These are phyloP conservation scores for Aureobasidium lini DNA, from an alignment of 2,329 filamentous ascomycete species.

Conservation along the genomic window DNA sequence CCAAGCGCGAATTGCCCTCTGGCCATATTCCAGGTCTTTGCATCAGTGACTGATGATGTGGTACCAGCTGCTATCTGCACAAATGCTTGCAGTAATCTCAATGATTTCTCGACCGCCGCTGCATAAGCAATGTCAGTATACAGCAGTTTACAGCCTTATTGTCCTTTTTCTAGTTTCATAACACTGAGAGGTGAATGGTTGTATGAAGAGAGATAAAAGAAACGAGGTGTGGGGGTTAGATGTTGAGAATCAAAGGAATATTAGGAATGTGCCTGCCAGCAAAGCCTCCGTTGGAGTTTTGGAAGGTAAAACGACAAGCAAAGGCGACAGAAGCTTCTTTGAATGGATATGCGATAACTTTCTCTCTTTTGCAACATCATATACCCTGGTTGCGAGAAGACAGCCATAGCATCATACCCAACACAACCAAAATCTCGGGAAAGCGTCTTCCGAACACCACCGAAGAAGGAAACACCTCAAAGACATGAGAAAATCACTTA, in stretches of 20 bases:
- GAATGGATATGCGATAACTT: no score
- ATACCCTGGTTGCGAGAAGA: not conserved
- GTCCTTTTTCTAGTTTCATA: no score
- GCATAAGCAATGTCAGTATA: not conserved
- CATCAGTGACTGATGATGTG: slow-evolving; percentile 25
- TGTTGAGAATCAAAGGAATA: no score
- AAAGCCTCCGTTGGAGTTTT: no score
- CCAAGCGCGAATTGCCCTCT: slow-evolving; percentile 37
- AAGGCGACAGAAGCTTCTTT: no score
- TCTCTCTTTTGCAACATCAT: no score
- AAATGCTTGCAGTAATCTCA: slow-evolving; percentile 49
- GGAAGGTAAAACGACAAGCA: no score
- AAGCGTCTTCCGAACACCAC: not conserved
- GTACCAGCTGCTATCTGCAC: slow-evolving; percentile 30
- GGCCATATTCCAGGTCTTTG: slow-evolving; percentile 30
- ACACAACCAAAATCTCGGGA: not conserved
- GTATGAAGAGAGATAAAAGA: no score
- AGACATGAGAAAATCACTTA: not conserved
- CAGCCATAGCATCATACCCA: not conserved
- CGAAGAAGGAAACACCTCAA: not conserved
- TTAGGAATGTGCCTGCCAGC: no score
- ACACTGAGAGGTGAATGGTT: no score
- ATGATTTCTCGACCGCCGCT: slow-evolving; percentile 55
- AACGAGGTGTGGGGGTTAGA: no score
- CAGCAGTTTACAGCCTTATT: no score